These are phyloP conservation scores for Solanum sejunctum DNA, from an alignment of 257 asterid species.

Conservation along the genomic window DNA sequence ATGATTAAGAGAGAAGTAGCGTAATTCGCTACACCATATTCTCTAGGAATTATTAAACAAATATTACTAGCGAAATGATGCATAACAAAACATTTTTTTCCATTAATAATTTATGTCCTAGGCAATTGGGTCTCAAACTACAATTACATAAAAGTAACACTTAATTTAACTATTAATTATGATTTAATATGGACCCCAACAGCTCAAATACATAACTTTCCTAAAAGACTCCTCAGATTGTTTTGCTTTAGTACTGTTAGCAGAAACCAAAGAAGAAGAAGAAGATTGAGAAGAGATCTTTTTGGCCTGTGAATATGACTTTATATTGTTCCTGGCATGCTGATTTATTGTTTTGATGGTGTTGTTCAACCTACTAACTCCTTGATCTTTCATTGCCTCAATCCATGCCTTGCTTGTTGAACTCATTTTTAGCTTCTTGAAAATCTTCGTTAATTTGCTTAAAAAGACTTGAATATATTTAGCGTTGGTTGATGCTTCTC, in stretches of 20 bases:
- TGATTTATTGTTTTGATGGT: neutral
- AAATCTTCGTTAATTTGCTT: neutral
- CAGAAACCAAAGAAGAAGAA: neutral
- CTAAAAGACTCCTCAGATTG: conserved; percentile 15
- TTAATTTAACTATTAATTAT: neutral
- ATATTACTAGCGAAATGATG: neutral
- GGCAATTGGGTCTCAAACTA: neutral
- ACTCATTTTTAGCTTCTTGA: conserved; percentile 4
- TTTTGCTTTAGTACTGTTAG: neutral
- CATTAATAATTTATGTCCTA: neutral
- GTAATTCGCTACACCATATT: too few relatives aligned
- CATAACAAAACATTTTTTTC: neutral
- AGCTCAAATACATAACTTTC: conserved; percentile 17
- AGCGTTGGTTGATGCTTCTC: neutral
- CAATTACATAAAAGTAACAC: neutral
- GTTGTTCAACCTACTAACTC: conserved; percentile 8
- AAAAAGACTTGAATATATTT: neutral
- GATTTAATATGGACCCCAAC: conserved; percentile 20
- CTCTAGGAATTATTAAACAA: too few relatives aligned
- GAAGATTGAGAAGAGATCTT: conserved; percentile 1
- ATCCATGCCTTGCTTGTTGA: conserved; percentile 15
- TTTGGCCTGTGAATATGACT: conserved; percentile 5
- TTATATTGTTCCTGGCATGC: neutral
- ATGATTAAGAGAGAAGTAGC: too few relatives aligned
- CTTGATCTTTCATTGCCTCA: conserved; percentile 16